Percentiles rank a stretch among this genome's conserved stretches.
phyloP scores from a whole-genome alignment of 768 basidiomycete species.

The Gymnopilus junonius region DNA sequence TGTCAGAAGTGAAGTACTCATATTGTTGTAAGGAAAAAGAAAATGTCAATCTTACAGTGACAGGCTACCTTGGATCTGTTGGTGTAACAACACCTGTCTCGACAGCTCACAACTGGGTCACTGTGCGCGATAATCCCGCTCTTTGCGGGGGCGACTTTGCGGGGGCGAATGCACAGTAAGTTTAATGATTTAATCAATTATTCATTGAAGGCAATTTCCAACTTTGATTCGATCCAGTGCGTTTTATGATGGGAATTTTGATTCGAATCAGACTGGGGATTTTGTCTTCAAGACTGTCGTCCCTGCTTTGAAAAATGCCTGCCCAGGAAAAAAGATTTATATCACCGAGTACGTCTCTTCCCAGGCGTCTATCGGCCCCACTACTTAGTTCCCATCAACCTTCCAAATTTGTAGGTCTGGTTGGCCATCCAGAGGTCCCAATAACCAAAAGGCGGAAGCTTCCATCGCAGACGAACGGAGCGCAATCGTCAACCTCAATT shows the following conservation, averaged over 20 bases:
- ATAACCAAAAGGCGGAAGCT: conserved; percentile 32
- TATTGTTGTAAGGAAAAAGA: not conserved
- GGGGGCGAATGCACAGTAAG: conserved; percentile 47
- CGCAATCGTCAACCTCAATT: conserved; percentile 41
- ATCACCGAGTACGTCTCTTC: conserved; percentile 41
- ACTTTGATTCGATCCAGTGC: not conserved
- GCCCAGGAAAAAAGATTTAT: conserved; percentile 40
- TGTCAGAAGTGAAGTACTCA: conserved; percentile 35
- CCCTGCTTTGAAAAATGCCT: conserved; percentile 37
- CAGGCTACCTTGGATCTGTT: conserved; percentile 39
- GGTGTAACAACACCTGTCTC: conserved; percentile 42
- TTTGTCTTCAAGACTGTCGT: conserved; percentile 44
- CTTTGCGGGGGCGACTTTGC: conserved; percentile 44
- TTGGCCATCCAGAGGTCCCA: conserved; percentile 43
- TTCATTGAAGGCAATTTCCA: not conserved
- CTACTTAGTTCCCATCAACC: no score
- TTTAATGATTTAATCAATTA: not conserved
- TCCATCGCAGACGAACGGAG: conserved; percentile 35
- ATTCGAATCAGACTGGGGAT: conserved; percentile 36
- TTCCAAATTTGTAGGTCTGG: conserved; percentile 35
- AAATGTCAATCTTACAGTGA: not conserved
- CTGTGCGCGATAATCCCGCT: conserved; percentile 34
- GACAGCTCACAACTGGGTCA: conserved; percentile 45
- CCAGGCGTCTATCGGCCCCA: no score
- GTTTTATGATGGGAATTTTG: conserved; percentile 17